Percentiles rank a stretch among this genome's conserved stretches.
Evolutionary conservation across 164 flowering plant species (phyloP).

Genomic region (Akebia trifoliata): DNA sequence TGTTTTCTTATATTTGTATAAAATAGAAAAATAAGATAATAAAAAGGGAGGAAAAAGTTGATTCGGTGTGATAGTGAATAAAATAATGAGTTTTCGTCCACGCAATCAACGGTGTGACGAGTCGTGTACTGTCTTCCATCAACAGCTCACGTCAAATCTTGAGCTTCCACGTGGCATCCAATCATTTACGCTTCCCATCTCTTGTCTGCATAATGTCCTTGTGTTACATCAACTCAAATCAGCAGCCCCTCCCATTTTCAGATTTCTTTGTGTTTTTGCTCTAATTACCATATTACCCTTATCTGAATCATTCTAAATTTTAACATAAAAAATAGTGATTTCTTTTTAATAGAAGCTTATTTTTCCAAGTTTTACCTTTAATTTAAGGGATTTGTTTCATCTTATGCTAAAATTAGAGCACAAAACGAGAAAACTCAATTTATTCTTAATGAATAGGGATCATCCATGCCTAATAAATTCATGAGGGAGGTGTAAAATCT

Average conservation of each 20-base stretch:
- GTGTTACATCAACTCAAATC: conserved; percentile 33
- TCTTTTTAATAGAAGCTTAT: too few species aligned
- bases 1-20: not conserved
- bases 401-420: too few species aligned
- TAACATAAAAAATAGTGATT: too few species aligned
- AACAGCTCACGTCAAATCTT: conserved; percentile 21
- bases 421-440: too few species aligned
- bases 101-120: conserved; percentile 47
- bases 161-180: conserved; percentile 32
- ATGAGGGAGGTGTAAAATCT: too few species aligned
- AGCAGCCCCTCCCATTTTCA: conserved; percentile 1
- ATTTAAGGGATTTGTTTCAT: too few species aligned
- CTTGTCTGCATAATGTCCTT: conserved; percentile 13
- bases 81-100: conserved; percentile 31
- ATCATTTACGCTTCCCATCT: conserved; percentile 27
- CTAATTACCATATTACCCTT: conserved; percentile 9
- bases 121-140: conserved; percentile 16
- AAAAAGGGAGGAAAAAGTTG: not conserved
- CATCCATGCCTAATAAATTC: too few species aligned
- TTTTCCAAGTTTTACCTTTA: too few species aligned
- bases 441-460: too few species aligned
- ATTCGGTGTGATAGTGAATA: too few species aligned
- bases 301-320: not conserved
- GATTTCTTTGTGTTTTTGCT: not conserved
- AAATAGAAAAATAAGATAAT: not conserved